Base-by-base conservation (phyloP, 2,329 filamentous ascomycete genomes). In the Sporothrix sp. region DNA sequence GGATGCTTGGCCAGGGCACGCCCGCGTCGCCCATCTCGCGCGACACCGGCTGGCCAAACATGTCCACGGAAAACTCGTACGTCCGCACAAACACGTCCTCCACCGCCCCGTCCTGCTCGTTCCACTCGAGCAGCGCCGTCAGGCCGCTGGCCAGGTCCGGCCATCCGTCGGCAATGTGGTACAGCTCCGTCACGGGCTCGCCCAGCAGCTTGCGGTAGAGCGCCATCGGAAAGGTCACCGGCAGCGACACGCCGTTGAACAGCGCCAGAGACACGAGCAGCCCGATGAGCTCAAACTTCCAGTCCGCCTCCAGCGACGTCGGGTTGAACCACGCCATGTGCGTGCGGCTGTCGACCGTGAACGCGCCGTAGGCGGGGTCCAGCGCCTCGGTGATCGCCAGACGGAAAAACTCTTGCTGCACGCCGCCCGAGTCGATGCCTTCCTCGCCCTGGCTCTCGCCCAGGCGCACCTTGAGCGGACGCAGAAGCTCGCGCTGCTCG, bases 321-420 rank as follows among this genome's bases (percentile, higher is more conserved):
- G 91, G 87, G 43, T 84, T 80, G 60, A 98, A 96, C 87, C 89
- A 98, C 10, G 83, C 82, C 75, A 93, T 85, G 28, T 80, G 79
- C 1, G 85, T 93, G 50, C 81, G 72, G 1, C 78, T 67, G 58
- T 97, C 89, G 28, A 87, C 76, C 0, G 82, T 84, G 63, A 97
- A 97, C 49, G 85, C 80, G 1, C 85, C 89, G 60, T 85, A 87
- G 38, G 82, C 76, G 4, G 87, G 84, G 58, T 87, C 75, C 40
- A 97, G 75, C 3, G 85, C 86, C 61, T 95, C 84, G 1, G 80
- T 79, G 58, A 96, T 82, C 16, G 87, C 81, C 25, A 96, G 68
- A 14, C 88, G 81, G 68, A 98, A 97, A 63, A 95, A 97, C 57
- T 98, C 93, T 63, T 95, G 90, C 59, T 96, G 91, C 1, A 98